A percentile compares a stretch with the other conserved stretches of the same genome.
Evolutionary conservation across 2,329 filamentous ascomycete genomes (phyloP).

Genomic region (Verticillium nonalfalfae): DNA sequence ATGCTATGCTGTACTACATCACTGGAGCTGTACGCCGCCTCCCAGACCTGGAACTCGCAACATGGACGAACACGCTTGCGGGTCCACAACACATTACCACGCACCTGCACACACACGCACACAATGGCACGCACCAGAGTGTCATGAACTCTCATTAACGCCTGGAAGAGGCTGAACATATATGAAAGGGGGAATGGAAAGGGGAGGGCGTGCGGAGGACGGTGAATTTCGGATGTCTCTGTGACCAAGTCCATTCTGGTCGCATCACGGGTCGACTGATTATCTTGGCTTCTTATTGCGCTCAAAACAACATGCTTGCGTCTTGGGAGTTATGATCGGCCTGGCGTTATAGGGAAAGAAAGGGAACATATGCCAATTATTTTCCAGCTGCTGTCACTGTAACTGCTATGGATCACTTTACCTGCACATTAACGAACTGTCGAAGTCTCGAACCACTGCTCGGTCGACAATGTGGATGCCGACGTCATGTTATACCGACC

Average conservation of each 20-base stretch:
- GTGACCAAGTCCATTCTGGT: background rate
- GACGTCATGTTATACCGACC: no score
- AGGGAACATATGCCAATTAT: background rate
- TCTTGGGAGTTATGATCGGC: background rate
- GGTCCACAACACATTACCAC: background rate
- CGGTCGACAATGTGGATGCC: no score
- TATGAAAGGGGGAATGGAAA: background rate
- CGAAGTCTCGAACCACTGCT: no score
- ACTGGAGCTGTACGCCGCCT: background rate
- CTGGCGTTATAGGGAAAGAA: background rate
- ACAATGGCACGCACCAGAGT: background rate
- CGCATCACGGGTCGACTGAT: background rate
- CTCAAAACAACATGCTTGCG: background rate
- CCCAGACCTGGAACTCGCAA: background rate
- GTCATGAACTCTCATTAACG: background rate
- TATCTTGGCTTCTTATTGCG: background rate
- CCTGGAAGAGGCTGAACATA: background rate
- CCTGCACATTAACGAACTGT: background rate
- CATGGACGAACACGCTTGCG: background rate
- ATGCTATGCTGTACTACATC: background rate
- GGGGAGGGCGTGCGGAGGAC: background rate
- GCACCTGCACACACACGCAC: background rate
- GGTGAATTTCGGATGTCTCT: background rate
- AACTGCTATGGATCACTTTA: background rate
- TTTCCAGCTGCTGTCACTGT: background rate